These are phyloP conservation scores for Candida loeiensis DNA, from an alignment of 805 yeast species.

Conservation along the genomic window DNA sequence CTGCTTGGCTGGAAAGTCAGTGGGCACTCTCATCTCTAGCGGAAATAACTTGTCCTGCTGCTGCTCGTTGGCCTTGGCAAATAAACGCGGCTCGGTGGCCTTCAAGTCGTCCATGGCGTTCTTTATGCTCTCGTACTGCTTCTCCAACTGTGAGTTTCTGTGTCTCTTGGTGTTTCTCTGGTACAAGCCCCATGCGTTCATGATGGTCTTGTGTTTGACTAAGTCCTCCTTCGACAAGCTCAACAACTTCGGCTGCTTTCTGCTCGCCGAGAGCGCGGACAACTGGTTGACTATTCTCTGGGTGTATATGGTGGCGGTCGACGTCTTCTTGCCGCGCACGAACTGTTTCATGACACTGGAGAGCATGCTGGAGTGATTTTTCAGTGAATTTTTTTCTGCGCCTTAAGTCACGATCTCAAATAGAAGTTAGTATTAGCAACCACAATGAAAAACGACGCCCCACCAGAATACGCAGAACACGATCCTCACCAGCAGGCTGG, in stretches of 20 bases:
- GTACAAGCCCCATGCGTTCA: conserved; percentile 73
- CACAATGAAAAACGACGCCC: background rate
- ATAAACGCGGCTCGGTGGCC: conserved; percentile 50
- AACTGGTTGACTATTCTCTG: conserved; percentile 53
- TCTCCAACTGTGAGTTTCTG: conserved; percentile 39
- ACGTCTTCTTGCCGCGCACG: conserved; percentile 30
- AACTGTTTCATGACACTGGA: conserved; percentile 14
- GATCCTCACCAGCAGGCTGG: background rate
- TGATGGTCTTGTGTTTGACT: conserved; percentile 77
- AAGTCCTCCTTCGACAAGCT: conserved; percentile 76
- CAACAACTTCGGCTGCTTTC: conserved; percentile 82
- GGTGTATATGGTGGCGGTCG: conserved; percentile 32
- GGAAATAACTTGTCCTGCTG: conserved; percentile 68
- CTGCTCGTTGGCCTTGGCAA: conserved; percentile 54
- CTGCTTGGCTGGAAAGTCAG: conserved; percentile 79
- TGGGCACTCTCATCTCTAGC: conserved; percentile 80
- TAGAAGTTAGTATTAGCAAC: background rate
- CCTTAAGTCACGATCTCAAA: background rate
- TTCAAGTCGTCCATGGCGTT: conserved; percentile 73
- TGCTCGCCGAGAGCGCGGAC: conserved; percentile 79
- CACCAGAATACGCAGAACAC: background rate
- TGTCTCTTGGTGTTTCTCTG: conserved; percentile 49
- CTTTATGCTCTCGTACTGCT: conserved; percentile 63
- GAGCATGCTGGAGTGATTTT: background rate
- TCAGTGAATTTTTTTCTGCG: background rate